These are phyloP conservation scores for Carallia pectinifolia DNA, from an alignment of 345 rosid genomes.

Conservation along the genomic window DNA sequence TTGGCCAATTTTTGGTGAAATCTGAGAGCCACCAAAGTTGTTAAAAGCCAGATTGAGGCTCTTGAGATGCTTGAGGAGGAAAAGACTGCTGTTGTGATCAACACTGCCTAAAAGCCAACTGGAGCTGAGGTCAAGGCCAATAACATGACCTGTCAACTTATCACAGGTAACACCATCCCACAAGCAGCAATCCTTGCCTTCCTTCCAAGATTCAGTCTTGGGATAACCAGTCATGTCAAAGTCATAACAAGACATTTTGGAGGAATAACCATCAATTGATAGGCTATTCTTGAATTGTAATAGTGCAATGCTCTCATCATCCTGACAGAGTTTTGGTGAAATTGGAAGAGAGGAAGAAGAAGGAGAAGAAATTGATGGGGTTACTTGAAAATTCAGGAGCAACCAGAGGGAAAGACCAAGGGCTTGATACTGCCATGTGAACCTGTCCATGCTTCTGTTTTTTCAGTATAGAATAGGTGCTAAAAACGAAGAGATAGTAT, in stretches of 20 bases:
- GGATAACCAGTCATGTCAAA: background rate
- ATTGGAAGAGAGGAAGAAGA: background rate
- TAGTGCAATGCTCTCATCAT: slow-evolving; percentile 4
- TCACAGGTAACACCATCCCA: slow-evolving; percentile 34
- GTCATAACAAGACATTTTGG: background rate
- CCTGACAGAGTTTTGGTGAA: background rate
- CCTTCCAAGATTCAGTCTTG: slow-evolving; percentile 20
- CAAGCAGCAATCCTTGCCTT: slow-evolving; percentile 27
- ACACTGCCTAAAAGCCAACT: slow-evolving; percentile 6
- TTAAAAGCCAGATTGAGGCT: slow-evolving; percentile 29
- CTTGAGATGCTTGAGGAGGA: slow-evolving; percentile 23
- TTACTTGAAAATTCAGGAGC: background rate
- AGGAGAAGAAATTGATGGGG: no score
- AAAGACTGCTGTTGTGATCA: slow-evolving; percentile 17
- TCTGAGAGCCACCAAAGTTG: slow-evolving; percentile 6
- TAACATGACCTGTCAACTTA: slow-evolving; percentile 11
- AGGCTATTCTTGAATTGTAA: slow-evolving; percentile 15
- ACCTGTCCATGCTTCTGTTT: no score
- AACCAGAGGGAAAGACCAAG: background rate
- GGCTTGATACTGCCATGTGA: no score
- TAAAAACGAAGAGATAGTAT: no score
- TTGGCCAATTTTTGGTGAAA: slow-evolving; percentile 9
- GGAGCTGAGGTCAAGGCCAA: slow-evolving; percentile 21
- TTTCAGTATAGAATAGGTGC: no score
- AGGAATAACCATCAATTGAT: background rate